These are phyloP conservation scores for Hansenula sp. DNA, from an alignment of 1,139 yeast species.

Conservation along the genomic window DNA sequence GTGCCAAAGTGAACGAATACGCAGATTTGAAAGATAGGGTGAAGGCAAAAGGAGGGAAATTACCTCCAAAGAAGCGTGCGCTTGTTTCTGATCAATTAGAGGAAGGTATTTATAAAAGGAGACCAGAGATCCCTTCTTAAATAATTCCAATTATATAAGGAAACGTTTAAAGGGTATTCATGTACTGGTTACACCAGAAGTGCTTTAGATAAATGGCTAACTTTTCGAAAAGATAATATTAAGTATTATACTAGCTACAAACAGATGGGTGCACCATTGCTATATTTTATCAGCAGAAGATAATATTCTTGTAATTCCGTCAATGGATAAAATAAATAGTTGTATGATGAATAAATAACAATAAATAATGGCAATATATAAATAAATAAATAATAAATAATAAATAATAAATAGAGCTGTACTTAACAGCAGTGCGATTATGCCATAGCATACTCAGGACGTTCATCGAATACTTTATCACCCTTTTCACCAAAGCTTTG, in stretches of 20 bases:
- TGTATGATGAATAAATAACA: conserved; percentile 7
- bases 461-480: conserved; percentile 52
- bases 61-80: not conserved
- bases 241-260: no score
- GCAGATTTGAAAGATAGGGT: not conserved
- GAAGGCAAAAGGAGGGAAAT: not conserved
- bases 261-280: no score
- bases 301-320: no score
- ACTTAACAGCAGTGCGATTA: conserved; percentile 1
- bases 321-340: not conserved
- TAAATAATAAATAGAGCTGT: conserved; percentile 3
- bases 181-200: no score
- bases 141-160: no score
- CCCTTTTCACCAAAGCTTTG: conserved; percentile 62
- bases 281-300: no score
- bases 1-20: conserved; percentile 13
- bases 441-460: conserved; percentile 24
- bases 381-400: conserved; percentile 2
- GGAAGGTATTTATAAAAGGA: not conserved
- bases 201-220: no score
- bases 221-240: no score
- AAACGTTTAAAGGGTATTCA: no score
- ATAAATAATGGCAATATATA: conserved; percentile 10
- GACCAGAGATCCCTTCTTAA: no score
- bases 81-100: not conserved